Percentiles rank a stretch among this genome's conserved stretches.
Evolutionary conservation across 208 protist species (phyloP).

Genomic region (Trypanosoma cruzi): DNA sequence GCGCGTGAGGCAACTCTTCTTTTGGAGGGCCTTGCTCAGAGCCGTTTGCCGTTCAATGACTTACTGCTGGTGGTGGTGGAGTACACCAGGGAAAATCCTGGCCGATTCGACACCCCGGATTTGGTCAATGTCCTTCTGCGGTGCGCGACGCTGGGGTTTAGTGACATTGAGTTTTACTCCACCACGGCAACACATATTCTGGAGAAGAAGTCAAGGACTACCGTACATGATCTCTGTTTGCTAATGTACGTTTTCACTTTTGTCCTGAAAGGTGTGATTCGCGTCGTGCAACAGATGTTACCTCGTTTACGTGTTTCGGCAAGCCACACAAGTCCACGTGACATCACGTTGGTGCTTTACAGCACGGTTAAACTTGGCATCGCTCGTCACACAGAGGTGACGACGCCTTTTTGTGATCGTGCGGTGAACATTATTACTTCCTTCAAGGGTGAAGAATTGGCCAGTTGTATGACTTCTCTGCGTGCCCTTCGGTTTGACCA

Average conservation of each 20-base stretch:
- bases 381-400: conserved; percentile 49
- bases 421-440: conserved; percentile 45
- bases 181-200: conserved; percentile 60
- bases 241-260: conserved; percentile 86
- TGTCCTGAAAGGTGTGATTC: conserved; percentile 75
- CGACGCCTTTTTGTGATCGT: conserved; percentile 65
- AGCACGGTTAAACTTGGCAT: conserved; percentile 77
- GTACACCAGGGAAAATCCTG: conserved; percentile 45
- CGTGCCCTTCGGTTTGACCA: conserved; percentile 38
- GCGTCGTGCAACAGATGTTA: conserved; percentile 81
- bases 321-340: conserved; percentile 46
- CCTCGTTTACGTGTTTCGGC: conserved; percentile 72
- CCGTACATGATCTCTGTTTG: conserved; percentile 73
- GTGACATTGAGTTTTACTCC: conserved; percentile 79
- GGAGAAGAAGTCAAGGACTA: conserved; percentile 47
- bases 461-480: conserved; percentile 76
- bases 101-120: conserved; percentile 45
- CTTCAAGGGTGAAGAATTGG: conserved; percentile 68
- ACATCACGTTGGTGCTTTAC: conserved; percentile 77
- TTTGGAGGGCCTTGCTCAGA: conserved; percentile 53
- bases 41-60: conserved; percentile 36
- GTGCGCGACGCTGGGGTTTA: conserved; percentile 62
- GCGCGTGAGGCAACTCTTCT: conserved; percentile 48
- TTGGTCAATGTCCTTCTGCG: conserved; percentile 57
- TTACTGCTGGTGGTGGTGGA: conserved; percentile 63